A percentile compares a stretch with the other conserved stretches of the same genome.
These are phyloP conservation scores for Alternaria dauci DNA, from an alignment of 2,329 filamentous ascomycete species.

Conservation along the genomic window DNA sequence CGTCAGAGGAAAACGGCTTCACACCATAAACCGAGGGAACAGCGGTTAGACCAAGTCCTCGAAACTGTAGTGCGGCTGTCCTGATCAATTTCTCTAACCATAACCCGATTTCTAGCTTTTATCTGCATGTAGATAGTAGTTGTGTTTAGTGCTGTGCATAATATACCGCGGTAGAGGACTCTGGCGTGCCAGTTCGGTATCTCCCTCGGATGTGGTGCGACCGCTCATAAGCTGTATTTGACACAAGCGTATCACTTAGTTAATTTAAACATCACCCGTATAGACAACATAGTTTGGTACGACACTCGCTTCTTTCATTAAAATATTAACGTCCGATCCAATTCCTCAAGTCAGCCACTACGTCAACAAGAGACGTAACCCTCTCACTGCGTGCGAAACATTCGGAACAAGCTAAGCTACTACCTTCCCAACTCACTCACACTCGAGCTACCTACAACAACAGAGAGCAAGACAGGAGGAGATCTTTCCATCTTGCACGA, in stretches of 20 bases:
- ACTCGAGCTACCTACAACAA: slow-evolving; percentile 4
- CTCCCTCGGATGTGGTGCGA: not conserved
- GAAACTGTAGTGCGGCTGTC: no score
- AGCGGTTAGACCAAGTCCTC: no score
- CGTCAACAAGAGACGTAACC: slow-evolving; percentile 8
- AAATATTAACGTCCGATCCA: slow-evolving; percentile 16
- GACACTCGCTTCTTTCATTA: slow-evolving; percentile 18
- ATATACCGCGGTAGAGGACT: no score
- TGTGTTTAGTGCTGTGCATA: no score
- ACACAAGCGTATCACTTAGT: not conserved
- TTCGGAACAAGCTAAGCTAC: not conserved
- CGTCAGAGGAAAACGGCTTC: no score
- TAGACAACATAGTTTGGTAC: not conserved
- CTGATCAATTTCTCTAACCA: not conserved
- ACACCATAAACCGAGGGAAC: no score
- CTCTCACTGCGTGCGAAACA: not conserved
- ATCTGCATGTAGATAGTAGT: no score
- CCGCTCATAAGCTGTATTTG: not conserved
- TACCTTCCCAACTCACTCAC: not conserved
- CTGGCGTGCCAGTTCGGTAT: no score
- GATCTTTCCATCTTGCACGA: slow-evolving; percentile 15
- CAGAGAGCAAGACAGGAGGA: slow-evolving; percentile 2
- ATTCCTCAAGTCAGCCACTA: slow-evolving; percentile 1
- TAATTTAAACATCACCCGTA: not conserved
- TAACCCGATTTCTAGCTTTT: no score